Conservation (phyloP, 1,284 basidiomycete species). For the Rhodotorula sp. region DNA sequence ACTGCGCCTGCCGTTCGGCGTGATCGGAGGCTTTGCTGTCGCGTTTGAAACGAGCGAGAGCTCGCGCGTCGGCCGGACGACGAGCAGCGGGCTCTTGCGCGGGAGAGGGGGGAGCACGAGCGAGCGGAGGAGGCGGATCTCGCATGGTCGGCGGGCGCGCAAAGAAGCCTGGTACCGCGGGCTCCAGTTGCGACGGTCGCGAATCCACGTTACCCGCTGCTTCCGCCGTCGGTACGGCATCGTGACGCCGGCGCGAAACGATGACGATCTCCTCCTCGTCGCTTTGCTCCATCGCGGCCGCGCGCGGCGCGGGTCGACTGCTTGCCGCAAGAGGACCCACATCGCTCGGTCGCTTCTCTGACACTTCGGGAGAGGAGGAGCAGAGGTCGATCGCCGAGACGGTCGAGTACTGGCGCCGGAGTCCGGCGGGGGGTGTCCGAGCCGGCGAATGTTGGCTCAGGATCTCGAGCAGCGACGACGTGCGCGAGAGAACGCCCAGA, state of each 20-base stretch:
- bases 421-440: background rate
- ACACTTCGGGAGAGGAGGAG: background rate
- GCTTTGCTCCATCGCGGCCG: background rate
- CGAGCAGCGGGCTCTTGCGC: background rate
- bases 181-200: background rate
- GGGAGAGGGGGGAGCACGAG: background rate
- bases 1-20: background rate
- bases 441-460: background rate
- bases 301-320: no score
- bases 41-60: background rate
- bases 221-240: background rate
- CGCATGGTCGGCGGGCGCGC: background rate
- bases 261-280: background rate
- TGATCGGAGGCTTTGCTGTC: slow-evolving; percentile 4
- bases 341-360: no score
- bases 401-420: background rate
- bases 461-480: background rate
- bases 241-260: background rate
- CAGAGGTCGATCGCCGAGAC: background rate
- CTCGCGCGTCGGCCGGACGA: background rate
- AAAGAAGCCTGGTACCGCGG: slow-evolving; percentile 2
- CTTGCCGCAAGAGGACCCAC: no score
- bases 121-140: background rate
- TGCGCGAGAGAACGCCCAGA: background rate
- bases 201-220: background rate